phyloP scores from a whole-genome alignment of 495 filamentous ascomycete species.

The Alectoria sarmentosa region DNA sequence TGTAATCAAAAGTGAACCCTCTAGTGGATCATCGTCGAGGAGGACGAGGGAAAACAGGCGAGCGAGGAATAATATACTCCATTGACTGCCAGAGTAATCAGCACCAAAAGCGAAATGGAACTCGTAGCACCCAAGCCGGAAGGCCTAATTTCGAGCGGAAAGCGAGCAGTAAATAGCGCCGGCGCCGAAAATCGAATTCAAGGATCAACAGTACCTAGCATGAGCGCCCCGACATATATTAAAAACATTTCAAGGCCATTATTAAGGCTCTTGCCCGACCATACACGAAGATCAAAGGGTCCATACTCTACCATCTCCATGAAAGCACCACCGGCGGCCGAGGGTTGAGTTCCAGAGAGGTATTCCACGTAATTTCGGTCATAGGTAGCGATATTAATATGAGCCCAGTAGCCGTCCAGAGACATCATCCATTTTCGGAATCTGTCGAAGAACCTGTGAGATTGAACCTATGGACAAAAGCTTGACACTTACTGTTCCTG shows the following conservation, averaged over 20 bases:
- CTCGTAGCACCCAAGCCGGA: neutral
- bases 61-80: no score
- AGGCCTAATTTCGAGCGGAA: neutral
- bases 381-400: neutral
- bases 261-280: neutral
- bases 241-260: neutral
- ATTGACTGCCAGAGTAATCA: neutral
- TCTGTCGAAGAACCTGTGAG: neutral
- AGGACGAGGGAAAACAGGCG: no score
- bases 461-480: neutral
- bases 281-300: neutral
- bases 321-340: neutral
- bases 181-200: neutral
- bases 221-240: neutral
- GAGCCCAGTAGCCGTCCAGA: neutral
- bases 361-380: neutral
- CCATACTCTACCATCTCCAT: neutral
- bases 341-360: neutral
- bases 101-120: neutral
- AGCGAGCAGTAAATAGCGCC: neutral
- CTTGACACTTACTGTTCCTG: neutral
- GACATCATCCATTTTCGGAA: neutral
- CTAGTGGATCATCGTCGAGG: no score
- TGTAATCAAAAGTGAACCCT: no score
- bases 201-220: neutral